Conservation (phyloP, 768 basidiomycete species). For the Psilocybe cyanescens region DNA sequence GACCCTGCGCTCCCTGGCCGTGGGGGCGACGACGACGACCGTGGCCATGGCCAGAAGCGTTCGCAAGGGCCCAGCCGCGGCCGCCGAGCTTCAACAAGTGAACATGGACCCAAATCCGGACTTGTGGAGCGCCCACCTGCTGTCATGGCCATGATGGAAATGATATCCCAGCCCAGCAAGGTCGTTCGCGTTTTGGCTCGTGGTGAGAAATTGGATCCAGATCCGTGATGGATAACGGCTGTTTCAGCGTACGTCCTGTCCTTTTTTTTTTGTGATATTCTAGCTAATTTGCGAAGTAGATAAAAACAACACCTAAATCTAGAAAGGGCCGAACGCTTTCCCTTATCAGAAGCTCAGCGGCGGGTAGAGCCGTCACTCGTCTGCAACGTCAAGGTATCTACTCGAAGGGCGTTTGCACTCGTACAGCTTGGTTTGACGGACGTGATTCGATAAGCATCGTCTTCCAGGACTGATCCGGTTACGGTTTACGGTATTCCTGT, state of each 20-base stretch:
- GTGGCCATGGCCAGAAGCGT: conserved; percentile 33
- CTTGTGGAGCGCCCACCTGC: conserved; percentile 81
- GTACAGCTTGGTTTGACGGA: conserved; percentile 2
- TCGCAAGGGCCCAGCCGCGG: conserved; percentile 25
- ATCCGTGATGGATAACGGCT: conserved; percentile 17
- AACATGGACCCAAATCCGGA: conserved; percentile 31
- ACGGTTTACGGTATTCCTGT: conserved; percentile 18
- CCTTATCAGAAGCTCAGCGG: neutral
- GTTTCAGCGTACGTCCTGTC: neutral
- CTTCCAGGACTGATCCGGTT: conserved; percentile 18
- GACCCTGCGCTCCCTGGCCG: conserved; percentile 44
- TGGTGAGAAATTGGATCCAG: conserved; percentile 77
- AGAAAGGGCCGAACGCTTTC: conserved; percentile 1
- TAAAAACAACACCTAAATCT: conserved; percentile 4
- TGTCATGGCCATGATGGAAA: conserved; percentile 83
- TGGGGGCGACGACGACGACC: conserved; percentile 33
- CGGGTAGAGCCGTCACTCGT: conserved; percentile 3
- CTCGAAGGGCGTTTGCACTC: neutral
- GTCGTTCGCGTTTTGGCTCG: conserved; percentile 81
- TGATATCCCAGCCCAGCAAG: conserved; percentile 71
- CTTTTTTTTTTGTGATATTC: neutral
- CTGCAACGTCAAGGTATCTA: neutral
- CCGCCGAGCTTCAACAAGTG: conserved; percentile 29
- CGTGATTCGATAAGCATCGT: conserved; percentile 7
- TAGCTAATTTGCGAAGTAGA: neutral